phyloP scores from a whole-genome alignment of 148 eudicot species.

The Cornus florida region DNA sequence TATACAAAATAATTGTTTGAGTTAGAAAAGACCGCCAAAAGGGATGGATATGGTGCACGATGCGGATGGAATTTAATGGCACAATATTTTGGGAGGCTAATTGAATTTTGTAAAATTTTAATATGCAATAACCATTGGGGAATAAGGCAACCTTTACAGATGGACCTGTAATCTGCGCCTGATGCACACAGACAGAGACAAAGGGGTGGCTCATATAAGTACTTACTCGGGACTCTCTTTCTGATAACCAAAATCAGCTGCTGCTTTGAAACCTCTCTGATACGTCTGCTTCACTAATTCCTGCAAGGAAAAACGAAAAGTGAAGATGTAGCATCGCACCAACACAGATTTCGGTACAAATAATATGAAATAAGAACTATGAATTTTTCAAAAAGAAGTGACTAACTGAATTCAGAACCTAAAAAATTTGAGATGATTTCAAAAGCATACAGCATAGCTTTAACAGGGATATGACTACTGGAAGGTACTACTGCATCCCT shows the following conservation, averaged over 20 bases:
- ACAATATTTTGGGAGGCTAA: no score
- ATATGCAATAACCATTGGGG: no score
- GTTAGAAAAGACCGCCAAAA: no score
- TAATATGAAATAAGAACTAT: neutral
- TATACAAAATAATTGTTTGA: no score
- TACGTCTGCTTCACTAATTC: slow-evolving; percentile 97
- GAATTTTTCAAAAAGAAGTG: neutral
- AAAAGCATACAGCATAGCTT: neutral
- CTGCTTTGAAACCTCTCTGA: slow-evolving; percentile 79
- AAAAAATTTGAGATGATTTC: neutral
- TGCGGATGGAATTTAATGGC: no score
- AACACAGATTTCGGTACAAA: neutral
- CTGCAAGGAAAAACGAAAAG: slow-evolving; percentile 37
- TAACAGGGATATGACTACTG: neutral
- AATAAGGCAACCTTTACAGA: no score
- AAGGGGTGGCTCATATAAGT: neutral
- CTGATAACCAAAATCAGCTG: slow-evolving; percentile 85
- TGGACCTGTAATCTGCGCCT: no score
- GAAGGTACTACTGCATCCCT: neutral
- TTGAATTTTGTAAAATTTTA: no score
- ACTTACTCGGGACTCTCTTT: slow-evolving; percentile 98
- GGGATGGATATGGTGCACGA: no score
- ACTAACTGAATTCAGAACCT: no score
- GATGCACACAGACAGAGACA: no score
- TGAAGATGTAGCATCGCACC: neutral